phyloP scores from a whole-genome alignment of 2,329 filamentous ascomycete species.

The Rhinocladiella mackenziei region DNA sequence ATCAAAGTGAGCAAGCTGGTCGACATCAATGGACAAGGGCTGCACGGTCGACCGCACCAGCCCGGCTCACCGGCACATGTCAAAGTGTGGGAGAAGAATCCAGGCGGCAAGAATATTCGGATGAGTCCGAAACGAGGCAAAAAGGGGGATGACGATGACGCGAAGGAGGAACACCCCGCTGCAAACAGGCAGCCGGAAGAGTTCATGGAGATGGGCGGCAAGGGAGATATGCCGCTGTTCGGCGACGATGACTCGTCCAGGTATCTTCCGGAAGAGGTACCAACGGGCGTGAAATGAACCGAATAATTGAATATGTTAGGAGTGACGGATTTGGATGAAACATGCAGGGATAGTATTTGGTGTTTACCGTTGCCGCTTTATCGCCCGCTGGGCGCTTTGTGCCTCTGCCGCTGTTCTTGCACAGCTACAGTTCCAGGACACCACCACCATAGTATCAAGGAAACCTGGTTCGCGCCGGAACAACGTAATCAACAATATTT shows the following conservation, averaged over 20 bases:
- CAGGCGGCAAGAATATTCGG: constrained; percentile 43
- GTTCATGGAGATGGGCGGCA: constrained; percentile 80
- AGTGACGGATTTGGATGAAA: too few relatives aligned
- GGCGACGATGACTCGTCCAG: constrained; percentile 54
- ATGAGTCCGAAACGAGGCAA: constrained; percentile 10
- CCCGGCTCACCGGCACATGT: constrained; percentile 46
- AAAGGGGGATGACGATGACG: constrained; percentile 21
- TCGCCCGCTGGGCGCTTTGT: too few relatives aligned
- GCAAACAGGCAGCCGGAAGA: constrained; percentile 65
- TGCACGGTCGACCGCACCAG: constrained; percentile 11
- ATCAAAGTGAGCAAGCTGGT: constrained; percentile 61
- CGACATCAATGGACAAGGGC: constrained; percentile 30
- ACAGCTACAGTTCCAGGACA: too few relatives aligned
- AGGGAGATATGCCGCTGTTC: constrained; percentile 76
- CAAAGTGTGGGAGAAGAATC: constrained; percentile 73
- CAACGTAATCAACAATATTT: too few relatives aligned
- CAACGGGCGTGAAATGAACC: constrained; percentile 14
- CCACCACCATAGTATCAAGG: too few relatives aligned
- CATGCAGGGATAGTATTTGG: too few relatives aligned
- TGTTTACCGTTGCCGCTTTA: too few relatives aligned
- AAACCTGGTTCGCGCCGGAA: too few relatives aligned
- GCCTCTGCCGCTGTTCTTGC: too few relatives aligned
- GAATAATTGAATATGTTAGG: too few relatives aligned
- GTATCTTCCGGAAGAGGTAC: constrained; percentile 32
- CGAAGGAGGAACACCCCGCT: constrained; percentile 61